Percentiles rank a stretch among this genome's conserved stretches.
These are phyloP conservation scores for Striga asiatica DNA, from an alignment of 257 asterid genomes.

Conservation along the genomic window DNA sequence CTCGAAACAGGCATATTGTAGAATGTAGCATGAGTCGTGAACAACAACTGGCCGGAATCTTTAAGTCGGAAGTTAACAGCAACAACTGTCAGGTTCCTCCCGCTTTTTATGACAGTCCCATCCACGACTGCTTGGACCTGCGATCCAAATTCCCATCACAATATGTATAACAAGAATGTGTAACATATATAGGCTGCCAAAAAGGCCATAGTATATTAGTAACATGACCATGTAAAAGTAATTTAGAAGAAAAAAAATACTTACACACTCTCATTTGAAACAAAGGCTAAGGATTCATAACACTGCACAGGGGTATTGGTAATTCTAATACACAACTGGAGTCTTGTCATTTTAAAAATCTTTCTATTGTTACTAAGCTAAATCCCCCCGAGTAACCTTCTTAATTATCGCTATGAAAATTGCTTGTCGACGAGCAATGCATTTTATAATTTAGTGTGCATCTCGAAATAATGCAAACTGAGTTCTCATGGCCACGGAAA, in stretches of 20 bases:
- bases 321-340: not conserved
- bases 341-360: too few species aligned
- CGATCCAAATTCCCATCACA: conserved; percentile 8
- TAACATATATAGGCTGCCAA: too few species aligned
- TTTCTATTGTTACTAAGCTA: not conserved
- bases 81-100: conserved; percentile 69
- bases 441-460: not conserved
- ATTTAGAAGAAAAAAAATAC: too few species aligned
- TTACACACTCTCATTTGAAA: too few species aligned
- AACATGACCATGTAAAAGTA: too few species aligned
- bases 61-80: conserved; percentile 47
- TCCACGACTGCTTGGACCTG: conserved; percentile 59
- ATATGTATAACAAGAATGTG: not conserved
- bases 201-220: too few species aligned
- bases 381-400: not conserved
- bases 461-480: not conserved
- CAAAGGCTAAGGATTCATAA: not conserved
- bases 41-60: conserved; percentile 44
- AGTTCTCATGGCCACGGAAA: not conserved
- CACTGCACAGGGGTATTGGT: not conserved
- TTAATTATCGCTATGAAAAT: too few species aligned
- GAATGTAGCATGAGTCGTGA: conserved; percentile 57
- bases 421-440: not conserved
- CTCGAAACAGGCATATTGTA: conserved; percentile 58
- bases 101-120: conserved; percentile 60